A percentile compares a stretch with the other conserved stretches of the same genome.
phyloP scores from a whole-genome alignment of 257 asterid species.

The Plantago elongata region DNA sequence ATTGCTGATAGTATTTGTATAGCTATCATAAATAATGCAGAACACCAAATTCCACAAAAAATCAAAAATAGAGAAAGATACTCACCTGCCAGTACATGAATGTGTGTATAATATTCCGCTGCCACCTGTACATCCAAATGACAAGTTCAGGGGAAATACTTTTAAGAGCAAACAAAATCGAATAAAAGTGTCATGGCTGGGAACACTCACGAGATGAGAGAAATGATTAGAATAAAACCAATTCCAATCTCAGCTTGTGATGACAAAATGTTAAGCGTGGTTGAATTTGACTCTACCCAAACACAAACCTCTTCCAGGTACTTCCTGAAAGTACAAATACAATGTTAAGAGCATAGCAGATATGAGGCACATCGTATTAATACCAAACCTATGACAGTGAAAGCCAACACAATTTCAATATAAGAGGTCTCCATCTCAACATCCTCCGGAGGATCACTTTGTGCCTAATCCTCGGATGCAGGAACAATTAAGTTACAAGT shows the following conservation, averaged over 20 bases:
- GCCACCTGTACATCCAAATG: constrained; percentile 60
- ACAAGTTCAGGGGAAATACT: background rate
- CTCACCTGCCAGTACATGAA: constrained; percentile 95
- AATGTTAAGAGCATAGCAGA: constrained; percentile 19
- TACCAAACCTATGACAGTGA: constrained; percentile 2
- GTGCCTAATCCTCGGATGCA: background rate
- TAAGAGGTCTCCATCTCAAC: background rate
- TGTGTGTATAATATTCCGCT: constrained; percentile 76
- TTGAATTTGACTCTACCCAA: constrained; percentile 88
- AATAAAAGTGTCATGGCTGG: constrained; percentile 12
- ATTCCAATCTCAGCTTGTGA: constrained; percentile 89
- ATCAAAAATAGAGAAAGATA: constrained; percentile 9
- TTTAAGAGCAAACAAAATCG: background rate
- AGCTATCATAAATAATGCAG: background rate
- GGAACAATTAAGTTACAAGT: background rate
- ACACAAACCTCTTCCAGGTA: constrained; percentile 91
- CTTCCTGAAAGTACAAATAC: constrained; percentile 49
- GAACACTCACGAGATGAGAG: constrained; percentile 75
- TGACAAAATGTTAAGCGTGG: constrained; percentile 66
- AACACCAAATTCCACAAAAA: background rate
- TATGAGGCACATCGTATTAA: background rate
- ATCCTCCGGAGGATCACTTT: background rate
- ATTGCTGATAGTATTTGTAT: background rate
- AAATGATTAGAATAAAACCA: constrained; percentile 71
- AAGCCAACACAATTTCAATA: background rate